Evolutionary conservation across 768 basidiomycete genomes (phyloP), one percentile per base, ranked within the genome.

Genomic region (Pleurotus djamor): DNA sequence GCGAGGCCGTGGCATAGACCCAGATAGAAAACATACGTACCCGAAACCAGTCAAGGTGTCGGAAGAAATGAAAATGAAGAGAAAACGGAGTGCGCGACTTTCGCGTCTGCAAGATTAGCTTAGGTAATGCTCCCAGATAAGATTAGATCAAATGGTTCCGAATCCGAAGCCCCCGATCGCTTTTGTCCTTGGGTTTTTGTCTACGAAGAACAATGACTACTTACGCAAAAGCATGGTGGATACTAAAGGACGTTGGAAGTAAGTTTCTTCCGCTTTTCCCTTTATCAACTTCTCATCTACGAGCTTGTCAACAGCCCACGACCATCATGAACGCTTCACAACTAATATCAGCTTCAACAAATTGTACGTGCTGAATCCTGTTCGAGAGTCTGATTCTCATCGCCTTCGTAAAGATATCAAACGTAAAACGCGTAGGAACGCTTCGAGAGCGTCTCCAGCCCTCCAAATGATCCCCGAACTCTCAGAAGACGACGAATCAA

Each of bases 391-490:
- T 28, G 21, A 28, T 28, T 1, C 43, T 12, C 14, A 28, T 28
- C 1, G 37, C 37, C 2, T 41, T 28, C 17, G 52, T 17, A 44
- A 56, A 56, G 54, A 41, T 34, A 37, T 56, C 17, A 41, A 44
- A 17, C 37, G 54, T 12, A 37, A 56, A 56, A 17, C 52, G 14
- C 54, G 54, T 32, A 41, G 54, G 44, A 37, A 45, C 28, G 4
- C 54, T 38, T 28, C 14, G 44, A 37, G 10, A 44, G 12, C n/a
- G n/a, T 13, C 41, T 14, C 37, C 54, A 8, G 16, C 54, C 17
- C 54, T 56, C 5, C 54, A 56, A 12, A 56, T 56, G n/a, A 56
- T 56, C 8, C 54, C 54, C 14, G 54, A 56, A 44, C 36, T 56
- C 41, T 50, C 49, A 10, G 49, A 50, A 10, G 49, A 50, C 10